Conservation (phyloP, 257 asterid genomes). For the Gentiana straminea region DNA sequence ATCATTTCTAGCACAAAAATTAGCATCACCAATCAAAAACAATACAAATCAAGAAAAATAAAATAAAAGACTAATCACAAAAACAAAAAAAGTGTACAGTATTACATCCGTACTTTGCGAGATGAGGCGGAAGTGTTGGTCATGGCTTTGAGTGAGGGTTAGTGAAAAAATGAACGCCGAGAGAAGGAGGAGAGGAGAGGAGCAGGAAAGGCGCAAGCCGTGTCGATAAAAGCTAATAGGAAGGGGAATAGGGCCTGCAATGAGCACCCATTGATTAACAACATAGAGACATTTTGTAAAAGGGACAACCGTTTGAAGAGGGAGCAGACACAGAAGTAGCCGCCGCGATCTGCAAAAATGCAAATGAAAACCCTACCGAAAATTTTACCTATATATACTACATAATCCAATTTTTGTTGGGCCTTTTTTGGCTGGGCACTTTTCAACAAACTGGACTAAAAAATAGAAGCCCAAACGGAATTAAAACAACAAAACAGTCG, state of each 20-base stretch:
- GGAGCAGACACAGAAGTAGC: no score
- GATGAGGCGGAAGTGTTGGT: constrained; percentile 30
- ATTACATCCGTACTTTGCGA: constrained; percentile 18
- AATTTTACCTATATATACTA: no score
- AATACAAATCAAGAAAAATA: neutral
- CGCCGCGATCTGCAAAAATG: no score
- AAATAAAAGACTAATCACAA: neutral
- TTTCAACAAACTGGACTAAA: no score
- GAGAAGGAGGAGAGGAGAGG: neutral
- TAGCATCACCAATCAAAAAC: neutral
- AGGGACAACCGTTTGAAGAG: no score
- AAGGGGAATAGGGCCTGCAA: neutral
- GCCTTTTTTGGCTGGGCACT: no score
- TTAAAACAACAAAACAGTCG: no score
- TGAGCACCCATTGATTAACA: neutral
- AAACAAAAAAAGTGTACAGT: no score
- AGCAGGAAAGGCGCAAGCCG: constrained; percentile 1
- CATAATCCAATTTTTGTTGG: no score
- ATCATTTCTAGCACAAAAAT: neutral
- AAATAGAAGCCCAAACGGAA: no score
- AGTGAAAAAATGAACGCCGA: neutral
- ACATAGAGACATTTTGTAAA: neutral
- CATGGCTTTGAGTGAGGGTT: constrained; percentile 17
- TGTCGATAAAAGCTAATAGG: constrained; percentile 4
- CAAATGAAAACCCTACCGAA: no score